Conservation (phyloP, 2,329 filamentous ascomycete species). For the Claviceps sorghi region DNA sequence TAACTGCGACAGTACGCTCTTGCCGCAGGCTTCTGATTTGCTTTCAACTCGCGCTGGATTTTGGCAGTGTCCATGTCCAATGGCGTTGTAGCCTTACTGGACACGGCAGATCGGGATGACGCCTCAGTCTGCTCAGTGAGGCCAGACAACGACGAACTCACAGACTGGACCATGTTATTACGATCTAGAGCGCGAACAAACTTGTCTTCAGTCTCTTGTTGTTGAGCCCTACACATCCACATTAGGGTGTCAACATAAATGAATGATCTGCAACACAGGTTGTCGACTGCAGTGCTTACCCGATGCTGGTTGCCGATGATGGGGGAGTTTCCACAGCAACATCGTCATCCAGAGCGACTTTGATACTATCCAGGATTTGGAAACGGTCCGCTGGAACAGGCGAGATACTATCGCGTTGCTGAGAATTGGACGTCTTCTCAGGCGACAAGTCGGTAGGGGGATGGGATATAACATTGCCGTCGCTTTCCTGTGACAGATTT, state of each 20-base stretch:
- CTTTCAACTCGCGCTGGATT: conserved; percentile 10
- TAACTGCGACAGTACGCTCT: conserved; percentile 16
- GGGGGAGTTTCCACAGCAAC: conserved; percentile 11
- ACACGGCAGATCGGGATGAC: conserved; percentile 36
- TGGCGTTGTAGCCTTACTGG: conserved; percentile 51
- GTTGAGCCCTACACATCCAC: conserved; percentile 2
- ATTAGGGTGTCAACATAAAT: not conserved
- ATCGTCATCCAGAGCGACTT: conserved; percentile 13
- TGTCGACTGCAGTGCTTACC: conserved; percentile 14
- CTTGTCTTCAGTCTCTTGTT: conserved; percentile 9
- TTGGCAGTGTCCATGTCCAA: conserved; percentile 25
- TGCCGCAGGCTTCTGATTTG: conserved; percentile 8
- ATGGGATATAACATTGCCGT: conserved; percentile 2
- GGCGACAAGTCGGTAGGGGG: not conserved
- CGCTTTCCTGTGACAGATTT: conserved; percentile 6
- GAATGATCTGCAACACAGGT: not conserved
- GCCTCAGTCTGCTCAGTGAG: conserved; percentile 41
- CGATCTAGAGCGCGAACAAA: conserved; percentile 8
- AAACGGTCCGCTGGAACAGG: conserved; percentile 11
- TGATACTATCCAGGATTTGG: conserved; percentile 8
- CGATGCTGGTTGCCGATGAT: conserved; percentile 10
- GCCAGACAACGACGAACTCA: conserved; percentile 38
- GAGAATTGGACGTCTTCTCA: not conserved
- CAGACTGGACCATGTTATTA: conserved; percentile 22
- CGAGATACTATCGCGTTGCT: conserved; percentile 21